phyloP scores from a whole-genome alignment of 345 rosid genomes.

The Streptanthus diversifolius region DNA sequence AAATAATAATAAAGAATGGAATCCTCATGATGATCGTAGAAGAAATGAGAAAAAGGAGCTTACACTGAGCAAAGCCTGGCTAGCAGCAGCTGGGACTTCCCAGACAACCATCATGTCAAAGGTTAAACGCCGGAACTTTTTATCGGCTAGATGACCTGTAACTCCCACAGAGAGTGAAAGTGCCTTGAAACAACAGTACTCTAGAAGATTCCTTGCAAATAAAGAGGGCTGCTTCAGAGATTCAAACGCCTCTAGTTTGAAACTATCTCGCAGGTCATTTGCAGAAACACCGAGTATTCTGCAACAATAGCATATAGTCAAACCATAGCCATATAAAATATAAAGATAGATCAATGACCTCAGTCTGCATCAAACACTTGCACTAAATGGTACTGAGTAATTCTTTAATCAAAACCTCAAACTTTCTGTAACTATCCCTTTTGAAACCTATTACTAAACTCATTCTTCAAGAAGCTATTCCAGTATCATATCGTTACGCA shows the following conservation, averaged over 20 bases:
- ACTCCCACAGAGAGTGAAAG: slow-evolving; percentile 64
- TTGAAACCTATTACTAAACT: not conserved
- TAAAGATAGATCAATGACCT: not conserved
- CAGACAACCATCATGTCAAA: slow-evolving; percentile 97
- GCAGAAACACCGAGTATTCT: slow-evolving; percentile 69
- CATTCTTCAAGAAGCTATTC: not conserved
- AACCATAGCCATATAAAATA: not conserved
- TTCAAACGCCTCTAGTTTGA: slow-evolving; percentile 76
- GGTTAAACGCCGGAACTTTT: slow-evolving; percentile 73
- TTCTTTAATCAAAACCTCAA: not conserved
- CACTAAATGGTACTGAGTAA: not conserved
- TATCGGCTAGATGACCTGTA: slow-evolving; percentile 71
- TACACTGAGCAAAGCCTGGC: slow-evolving; percentile 59
- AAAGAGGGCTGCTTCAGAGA: slow-evolving; percentile 63
- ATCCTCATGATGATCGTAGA: not conserved
- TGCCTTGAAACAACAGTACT: slow-evolving; percentile 86
- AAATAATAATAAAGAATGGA: slow-evolving; percentile 7
- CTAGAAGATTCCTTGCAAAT: slow-evolving; percentile 87
- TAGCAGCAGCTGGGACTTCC: slow-evolving; percentile 74
- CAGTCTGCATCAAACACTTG: not conserved
- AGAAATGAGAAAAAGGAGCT: slow-evolving; percentile 8
- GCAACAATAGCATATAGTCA: slow-evolving; percentile 36
- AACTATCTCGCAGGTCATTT: slow-evolving; percentile 62
- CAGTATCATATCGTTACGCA: not conserved
- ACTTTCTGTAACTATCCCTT: not conserved